phyloP scores from a whole-genome alignment of 1,284 basidiomycete genomes.

The Microbotryum scabiosae region DNA sequence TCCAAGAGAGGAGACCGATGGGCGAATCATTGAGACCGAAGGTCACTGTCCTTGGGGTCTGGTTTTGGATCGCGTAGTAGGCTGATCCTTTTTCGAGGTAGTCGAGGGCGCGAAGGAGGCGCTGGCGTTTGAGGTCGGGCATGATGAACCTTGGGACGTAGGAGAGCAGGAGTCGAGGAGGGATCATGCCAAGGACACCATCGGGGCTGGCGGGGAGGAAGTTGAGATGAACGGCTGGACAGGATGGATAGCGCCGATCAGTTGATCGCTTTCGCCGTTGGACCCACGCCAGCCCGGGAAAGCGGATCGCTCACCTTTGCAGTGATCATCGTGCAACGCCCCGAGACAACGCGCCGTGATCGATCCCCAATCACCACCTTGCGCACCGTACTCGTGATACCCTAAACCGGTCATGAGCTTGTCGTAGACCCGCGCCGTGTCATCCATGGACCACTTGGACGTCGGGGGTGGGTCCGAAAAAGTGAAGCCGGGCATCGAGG shows the following conservation, averaged over 20 bases:
- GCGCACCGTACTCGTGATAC: slow-evolving; percentile 26
- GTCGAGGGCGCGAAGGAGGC: neutral
- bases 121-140: neutral
- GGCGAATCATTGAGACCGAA: slow-evolving; percentile 21
- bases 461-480: slow-evolving; percentile 26
- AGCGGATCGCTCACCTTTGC: slow-evolving; percentile 3
- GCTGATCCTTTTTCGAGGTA: slow-evolving; percentile 17
- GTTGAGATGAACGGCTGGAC: slow-evolving; percentile 21
- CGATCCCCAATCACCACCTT: slow-evolving; percentile 29
- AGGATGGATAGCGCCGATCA: no score
- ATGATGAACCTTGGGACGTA: slow-evolving; percentile 14
- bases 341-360: slow-evolving; percentile 18
- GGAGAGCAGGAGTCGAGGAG: slow-evolving; percentile 9
- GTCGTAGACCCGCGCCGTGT: slow-evolving; percentile 28
- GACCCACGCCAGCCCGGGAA: no score
- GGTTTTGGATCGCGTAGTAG: slow-evolving; percentile 20
- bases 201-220: slow-evolving; percentile 16
- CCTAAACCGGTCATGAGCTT: slow-evolving; percentile 30
- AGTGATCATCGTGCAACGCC: slow-evolving; percentile 8
- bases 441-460: slow-evolving; percentile 19
- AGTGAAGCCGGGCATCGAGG: slow-evolving; percentile 28
- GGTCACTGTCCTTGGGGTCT: slow-evolving; percentile 16
- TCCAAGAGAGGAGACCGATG: slow-evolving; percentile 22
- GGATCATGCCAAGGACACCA: slow-evolving; percentile 1
- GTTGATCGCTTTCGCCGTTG: no score